A percentile compares a stretch with the other conserved stretches of the same genome.
phyloP scores from a whole-genome alignment of 2,329 filamentous ascomycete genomes.

The Colletotrichum sp. region DNA sequence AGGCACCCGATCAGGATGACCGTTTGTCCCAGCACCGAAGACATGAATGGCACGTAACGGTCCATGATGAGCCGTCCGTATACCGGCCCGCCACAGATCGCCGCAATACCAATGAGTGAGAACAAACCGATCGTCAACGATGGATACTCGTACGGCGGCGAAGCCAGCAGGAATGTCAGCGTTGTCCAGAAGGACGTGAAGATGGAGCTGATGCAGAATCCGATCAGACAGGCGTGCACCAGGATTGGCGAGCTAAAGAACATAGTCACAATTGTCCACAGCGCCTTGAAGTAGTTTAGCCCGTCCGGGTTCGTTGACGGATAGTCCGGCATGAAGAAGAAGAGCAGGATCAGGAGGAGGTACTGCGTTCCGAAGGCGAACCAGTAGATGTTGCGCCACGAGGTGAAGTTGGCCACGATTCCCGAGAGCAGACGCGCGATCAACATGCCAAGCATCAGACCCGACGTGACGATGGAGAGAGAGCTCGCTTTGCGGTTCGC shows the following conservation, averaged over 20 bases:
- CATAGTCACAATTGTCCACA: conserved; percentile 70
- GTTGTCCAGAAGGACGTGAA: conserved; percentile 67
- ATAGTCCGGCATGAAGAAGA: conserved; percentile 81
- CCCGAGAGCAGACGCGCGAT: conserved; percentile 79
- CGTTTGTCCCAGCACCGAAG: conserved; percentile 65
- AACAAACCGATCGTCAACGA: conserved; percentile 78
- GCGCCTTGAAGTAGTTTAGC: conserved; percentile 68
- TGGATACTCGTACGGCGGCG: conserved; percentile 70
- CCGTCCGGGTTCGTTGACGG: conserved; percentile 73
- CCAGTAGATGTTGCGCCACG: conserved; percentile 84
- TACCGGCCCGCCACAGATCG: conserved; percentile 71
- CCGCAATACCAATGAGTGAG: conserved; percentile 75
- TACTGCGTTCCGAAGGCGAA: conserved; percentile 75
- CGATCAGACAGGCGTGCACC: conserved; percentile 71
- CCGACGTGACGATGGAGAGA: conserved; percentile 77
- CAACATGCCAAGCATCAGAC: conserved; percentile 77
- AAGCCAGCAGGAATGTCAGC: conserved; percentile 78
- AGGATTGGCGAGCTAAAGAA: conserved; percentile 70
- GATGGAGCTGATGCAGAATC: conserved; percentile 61
- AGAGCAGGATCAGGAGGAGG: conserved; percentile 68
- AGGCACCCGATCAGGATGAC: conserved; percentile 66
- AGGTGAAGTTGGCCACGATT: conserved; percentile 74
- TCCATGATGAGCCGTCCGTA: conserved; percentile 77
- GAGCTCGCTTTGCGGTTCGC: conserved; percentile 70
- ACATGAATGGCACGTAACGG: conserved; percentile 70